These are phyloP conservation scores for Orbilia oligospora DNA, from an alignment of 2,329 filamentous ascomycete species.

Conservation along the genomic window DNA sequence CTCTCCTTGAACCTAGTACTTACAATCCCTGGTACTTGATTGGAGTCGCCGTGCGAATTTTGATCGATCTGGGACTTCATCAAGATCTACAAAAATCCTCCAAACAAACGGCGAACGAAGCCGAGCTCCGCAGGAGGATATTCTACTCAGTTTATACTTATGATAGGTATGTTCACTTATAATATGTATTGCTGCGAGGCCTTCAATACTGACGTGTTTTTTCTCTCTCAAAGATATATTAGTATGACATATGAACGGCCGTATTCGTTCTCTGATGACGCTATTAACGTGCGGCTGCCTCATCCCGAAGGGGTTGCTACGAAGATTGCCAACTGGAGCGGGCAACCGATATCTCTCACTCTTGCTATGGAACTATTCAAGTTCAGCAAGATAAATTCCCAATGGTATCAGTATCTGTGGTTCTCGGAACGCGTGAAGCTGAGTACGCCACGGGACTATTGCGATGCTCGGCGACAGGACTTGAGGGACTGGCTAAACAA, in stretches of 20 bases:
- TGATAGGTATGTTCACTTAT: slow-evolving; percentile 76
- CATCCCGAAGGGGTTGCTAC: slow-evolving; percentile 66
- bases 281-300: slow-evolving; percentile 76
- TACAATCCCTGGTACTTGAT: slow-evolving; percentile 96
- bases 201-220: slow-evolving; percentile 49
- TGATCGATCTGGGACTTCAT: slow-evolving; percentile 91
- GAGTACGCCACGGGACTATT: slow-evolving; percentile 77
- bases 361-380: slow-evolving; percentile 84
- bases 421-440: slow-evolving; percentile 81
- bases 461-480: slow-evolving; percentile 81
- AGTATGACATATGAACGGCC: slow-evolving; percentile 88
- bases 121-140: slow-evolving; percentile 84
- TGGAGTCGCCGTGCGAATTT: slow-evolving; percentile 87
- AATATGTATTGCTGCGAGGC: slow-evolving; percentile 3
- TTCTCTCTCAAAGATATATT: slow-evolving; percentile 74
- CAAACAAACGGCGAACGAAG: slow-evolving; percentile 76
- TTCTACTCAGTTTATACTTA: slow-evolving; percentile 93
- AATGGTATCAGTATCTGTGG: slow-evolving; percentile 90
- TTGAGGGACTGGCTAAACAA: slow-evolving; percentile 86
- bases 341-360: slow-evolving; percentile 70
- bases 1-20: slow-evolving; percentile 88
- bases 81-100: slow-evolving; percentile 86
- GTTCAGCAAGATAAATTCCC: slow-evolving; percentile 86
- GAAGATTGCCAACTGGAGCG: slow-evolving; percentile 67
- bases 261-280: slow-evolving; percentile 94